Evolutionary conservation across 73 alveolate genomes (phyloP).

Genomic region (Symbiodinium pilosum): DNA sequence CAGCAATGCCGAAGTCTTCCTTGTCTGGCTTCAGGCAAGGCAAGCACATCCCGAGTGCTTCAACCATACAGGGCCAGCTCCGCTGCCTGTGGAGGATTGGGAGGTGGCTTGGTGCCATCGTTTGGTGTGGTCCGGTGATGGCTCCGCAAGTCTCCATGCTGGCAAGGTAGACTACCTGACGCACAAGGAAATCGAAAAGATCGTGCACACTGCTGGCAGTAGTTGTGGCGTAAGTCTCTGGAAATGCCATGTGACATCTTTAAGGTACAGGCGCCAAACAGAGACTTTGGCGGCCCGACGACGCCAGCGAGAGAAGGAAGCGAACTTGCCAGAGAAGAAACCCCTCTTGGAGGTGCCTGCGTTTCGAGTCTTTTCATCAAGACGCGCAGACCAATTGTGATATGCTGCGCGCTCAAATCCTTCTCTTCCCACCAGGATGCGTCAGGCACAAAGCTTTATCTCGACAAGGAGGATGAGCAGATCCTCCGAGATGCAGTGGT

Average conservation of each 20-base stretch:
- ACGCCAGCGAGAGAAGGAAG: conserved; percentile 7
- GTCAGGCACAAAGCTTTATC: neutral
- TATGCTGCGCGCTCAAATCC: neutral
- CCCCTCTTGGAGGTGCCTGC: neutral
- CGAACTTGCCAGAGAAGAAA: neutral
- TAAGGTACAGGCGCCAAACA: conserved; percentile 82
- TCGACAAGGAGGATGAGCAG: conserved; percentile 77
- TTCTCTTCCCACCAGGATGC: neutral
- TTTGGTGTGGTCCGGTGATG: too few species aligned
- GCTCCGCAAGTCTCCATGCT: too few species aligned
- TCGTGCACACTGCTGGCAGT: conserved; percentile 22
- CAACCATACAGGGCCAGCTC: conserved; percentile 82
- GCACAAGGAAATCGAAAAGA: conserved; percentile 86
- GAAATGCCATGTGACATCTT: neutral
- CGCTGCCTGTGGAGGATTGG: conserved; percentile 84
- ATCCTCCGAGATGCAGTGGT: conserved; percentile 73
- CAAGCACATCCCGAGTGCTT: conserved; percentile 39
- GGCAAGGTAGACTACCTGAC: conserved; percentile 73
- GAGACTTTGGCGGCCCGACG: conserved; percentile 52
- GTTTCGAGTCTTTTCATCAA: neutral
- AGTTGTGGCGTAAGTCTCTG: too few species aligned
- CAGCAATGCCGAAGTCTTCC: too few species aligned
- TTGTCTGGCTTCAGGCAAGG: conserved; percentile 12
- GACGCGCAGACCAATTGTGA: too few species aligned
- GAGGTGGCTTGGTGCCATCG: conserved; percentile 26